Evolutionary conservation across 306 rosid genomes (phyloP).

Genomic region (Herpetospermum pedunculosum): DNA sequence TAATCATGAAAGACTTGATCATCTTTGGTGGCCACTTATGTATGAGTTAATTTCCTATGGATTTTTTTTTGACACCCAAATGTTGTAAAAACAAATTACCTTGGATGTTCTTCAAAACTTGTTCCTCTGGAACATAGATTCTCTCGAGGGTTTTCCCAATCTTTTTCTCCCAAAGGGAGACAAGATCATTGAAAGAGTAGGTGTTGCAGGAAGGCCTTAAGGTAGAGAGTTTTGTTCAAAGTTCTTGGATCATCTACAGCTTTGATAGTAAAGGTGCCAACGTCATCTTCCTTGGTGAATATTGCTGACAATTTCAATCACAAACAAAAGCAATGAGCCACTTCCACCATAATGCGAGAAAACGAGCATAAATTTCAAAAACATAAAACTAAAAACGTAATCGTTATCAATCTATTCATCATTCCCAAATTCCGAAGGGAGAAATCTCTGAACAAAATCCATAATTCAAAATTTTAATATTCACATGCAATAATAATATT

Average conservation of each 20-base stretch:
- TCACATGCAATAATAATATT: neutral
- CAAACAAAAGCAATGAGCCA: no score
- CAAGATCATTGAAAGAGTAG: neutral
- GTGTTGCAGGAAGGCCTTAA: neutral
- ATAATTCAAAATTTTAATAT: neutral
- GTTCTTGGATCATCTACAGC: slow-evolving; percentile 1
- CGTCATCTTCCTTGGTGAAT: neutral
- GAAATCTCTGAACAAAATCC: neutral
- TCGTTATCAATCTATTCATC: no score
- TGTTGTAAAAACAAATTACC: neutral
- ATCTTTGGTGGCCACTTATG: no score
- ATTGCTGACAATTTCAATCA: neutral
- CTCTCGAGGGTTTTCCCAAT: neutral
- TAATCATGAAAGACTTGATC: no score
- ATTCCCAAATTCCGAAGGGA: neutral
- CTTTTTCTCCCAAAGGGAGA: neutral
- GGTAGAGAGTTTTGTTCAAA: neutral
- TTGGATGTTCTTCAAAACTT: neutral
- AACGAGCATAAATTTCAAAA: no score
- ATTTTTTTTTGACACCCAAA: no score
- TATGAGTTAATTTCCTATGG: no score
- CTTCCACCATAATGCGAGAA: no score
- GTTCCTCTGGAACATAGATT: neutral
- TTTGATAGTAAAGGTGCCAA: neutral
- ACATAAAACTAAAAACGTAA: no score